Conservation (phyloP, 768 basidiomycete species). For the Exidia glandulosa region DNA sequence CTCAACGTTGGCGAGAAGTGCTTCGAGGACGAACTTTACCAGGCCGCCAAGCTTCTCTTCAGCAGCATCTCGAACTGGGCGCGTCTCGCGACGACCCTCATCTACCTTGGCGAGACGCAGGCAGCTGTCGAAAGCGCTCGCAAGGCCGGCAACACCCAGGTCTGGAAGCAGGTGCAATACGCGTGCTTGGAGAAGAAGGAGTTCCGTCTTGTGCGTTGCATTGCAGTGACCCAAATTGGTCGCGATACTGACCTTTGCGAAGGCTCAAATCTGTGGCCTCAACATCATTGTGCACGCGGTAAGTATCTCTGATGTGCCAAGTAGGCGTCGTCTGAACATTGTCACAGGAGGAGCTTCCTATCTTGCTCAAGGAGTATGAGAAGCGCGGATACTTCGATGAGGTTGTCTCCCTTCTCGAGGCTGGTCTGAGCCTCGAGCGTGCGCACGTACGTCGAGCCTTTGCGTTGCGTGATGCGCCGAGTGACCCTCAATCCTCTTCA, state of each 20-base stretch:
- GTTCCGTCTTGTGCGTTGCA: constrained; percentile 64
- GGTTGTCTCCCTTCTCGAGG: constrained; percentile 82
- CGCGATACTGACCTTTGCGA: constrained; percentile 6
- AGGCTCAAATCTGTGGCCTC: constrained; percentile 98
- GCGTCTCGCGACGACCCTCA: constrained; percentile 91
- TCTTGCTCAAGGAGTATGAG: constrained; percentile 76
- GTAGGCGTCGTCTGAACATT: constrained; percentile 2
- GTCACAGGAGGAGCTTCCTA: constrained; percentile 61
- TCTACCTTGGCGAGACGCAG: constrained; percentile 97
- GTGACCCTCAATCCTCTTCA: constrained; percentile 20
- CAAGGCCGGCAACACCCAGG: constrained; percentile 99
- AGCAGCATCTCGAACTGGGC: constrained; percentile 99
- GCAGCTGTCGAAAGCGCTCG: constrained; percentile 98
- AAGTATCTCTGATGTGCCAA: constrained; percentile 7
- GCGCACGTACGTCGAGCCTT: constrained; percentile 54
- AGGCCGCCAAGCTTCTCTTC: constrained; percentile 93
- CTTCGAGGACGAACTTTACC: constrained; percentile 96
- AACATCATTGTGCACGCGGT: constrained; percentile 90
- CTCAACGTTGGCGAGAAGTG: constrained; percentile 98
- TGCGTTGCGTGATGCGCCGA: too few relatives aligned
- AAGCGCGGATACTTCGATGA: constrained; percentile 90
- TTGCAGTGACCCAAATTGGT: background rate
- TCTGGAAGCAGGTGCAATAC: constrained; percentile 99
- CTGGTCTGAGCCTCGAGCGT: constrained; percentile 90
- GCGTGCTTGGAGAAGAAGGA: constrained; percentile 97